A percentile compares a stretch with the other conserved stretches of the same genome.
phyloP scores from a whole-genome alignment of 345 rosid species.

The Lenwebbia sp. region DNA sequence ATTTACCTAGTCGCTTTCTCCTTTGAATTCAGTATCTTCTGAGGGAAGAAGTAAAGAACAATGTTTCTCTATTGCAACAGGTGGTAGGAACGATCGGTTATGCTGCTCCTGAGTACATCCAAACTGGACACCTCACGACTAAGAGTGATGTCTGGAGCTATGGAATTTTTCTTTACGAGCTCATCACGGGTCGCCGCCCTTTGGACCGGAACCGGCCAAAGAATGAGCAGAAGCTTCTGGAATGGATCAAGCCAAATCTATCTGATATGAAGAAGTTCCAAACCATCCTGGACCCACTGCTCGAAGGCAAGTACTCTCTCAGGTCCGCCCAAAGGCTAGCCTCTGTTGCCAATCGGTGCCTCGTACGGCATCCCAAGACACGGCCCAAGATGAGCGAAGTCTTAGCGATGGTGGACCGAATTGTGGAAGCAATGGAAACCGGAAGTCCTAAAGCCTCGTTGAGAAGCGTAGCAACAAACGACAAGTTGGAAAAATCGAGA shows the following conservation, averaged over 20 bases:
- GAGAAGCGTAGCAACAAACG: constrained; percentile 18
- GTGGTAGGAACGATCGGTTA: constrained; percentile 94
- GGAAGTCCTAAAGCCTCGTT: constrained; percentile 25
- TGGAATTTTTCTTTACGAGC: constrained; percentile 83
- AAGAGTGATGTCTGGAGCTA: constrained; percentile 91
- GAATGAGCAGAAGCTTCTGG: constrained; percentile 77
- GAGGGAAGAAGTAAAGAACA: not conserved
- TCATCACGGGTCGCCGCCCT: constrained; percentile 86
- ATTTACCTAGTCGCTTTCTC: not conserved
- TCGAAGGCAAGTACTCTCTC: constrained; percentile 56
- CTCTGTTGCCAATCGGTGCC: constrained; percentile 69
- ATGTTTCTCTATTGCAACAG: constrained; percentile 18
- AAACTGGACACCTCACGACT: constrained; percentile 73
- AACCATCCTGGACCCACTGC: constrained; percentile 72
- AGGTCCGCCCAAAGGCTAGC: constrained; percentile 69
- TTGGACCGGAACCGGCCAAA: constrained; percentile 74
- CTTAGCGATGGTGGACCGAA: constrained; percentile 50
- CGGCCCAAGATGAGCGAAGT: constrained; percentile 85
- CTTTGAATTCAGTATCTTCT: not conserved
- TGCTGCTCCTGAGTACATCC: constrained; percentile 89
- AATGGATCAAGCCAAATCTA: constrained; percentile 87
- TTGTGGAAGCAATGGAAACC: constrained; percentile 33
- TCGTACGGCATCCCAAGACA: constrained; percentile 43
- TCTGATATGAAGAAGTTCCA: constrained; percentile 55
- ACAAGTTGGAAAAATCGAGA: constrained; percentile 23